Evolutionary conservation across 257 asterid genomes (phyloP), one percentile per base, ranked within the genome.

Genomic region (Solanum chilense): DNA sequence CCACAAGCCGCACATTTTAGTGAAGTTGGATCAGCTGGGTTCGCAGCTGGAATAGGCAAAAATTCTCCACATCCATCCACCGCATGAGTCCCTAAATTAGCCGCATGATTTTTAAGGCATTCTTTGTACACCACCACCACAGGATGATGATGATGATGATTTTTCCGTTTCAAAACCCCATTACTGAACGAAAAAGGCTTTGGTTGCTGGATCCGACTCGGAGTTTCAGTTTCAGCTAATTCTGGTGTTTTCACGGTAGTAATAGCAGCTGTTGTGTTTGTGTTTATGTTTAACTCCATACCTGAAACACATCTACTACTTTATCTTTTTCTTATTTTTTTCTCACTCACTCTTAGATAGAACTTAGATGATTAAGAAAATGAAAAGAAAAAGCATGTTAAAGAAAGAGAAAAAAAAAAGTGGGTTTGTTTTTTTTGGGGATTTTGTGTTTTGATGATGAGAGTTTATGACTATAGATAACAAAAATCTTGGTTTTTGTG

Each of bases 1-100:
- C 98, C 98, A 86, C 99, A 97, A 4, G 97, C 99, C n/a, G 99
- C 99, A 92, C 99, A 97, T 92, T 93, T 95, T 3, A 97, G 93
- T 15, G 98, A 94, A n/a, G 99, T 92, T 49, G 99, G 99, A 88
- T 95, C 97, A 29, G 93, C 71, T n/a, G 98, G 93, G 85, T 90
- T 91, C 16, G 95, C 86, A 5, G 92, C 71, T 0, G 95, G 96
- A 0, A 98, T 93, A 4, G 98, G 99, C 99, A 97, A 95, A 89
- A 97, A 97, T 78, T 97, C 99, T 1, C 99, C 99, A 85, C 99
- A 97, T 5, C 99, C 99, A 91, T 97, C 99, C 70, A 97, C 92
- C 29, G 99, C 98, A 92, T 97, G 99, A 87, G 93, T 93, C 37
- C 99, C 99, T 35, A 96, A 60, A 76, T 86, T 85, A 68, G 98